Evolutionary conservation across 2,329 filamentous ascomycete genomes (phyloP), one percentile per base, ranked within the genome.

Genomic region (Samsoniella hepiali): DNA sequence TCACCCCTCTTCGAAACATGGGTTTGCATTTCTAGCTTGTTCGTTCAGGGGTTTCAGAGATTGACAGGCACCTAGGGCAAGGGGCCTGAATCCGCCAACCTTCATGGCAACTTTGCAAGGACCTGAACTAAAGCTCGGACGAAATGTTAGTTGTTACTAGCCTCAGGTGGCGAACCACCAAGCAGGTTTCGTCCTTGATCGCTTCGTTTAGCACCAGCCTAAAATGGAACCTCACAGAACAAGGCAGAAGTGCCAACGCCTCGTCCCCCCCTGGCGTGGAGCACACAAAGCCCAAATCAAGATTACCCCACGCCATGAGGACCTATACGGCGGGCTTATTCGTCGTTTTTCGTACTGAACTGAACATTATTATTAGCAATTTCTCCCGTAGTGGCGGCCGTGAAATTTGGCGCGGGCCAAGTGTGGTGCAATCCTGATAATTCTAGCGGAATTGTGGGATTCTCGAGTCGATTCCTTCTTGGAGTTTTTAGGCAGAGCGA

Each of bases 341-440:
- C 32, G 56, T 50, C 22, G 9, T 13, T 5, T 17, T 45, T 11
- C 5, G 22, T 36, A 38, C 9, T 40, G 57, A 40, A 50, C 42
- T 51, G 57, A n/a, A 27, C 31, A 38, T 36, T 59, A 59, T 59
- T 59, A 58, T 59, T 59, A 51, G 57, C 44, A 59, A 59, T 59
- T 50, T 59, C 57, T 50, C 57, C 54, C 54, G 54, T 57, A 34
- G 54, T 57, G 54, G 29, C 32, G 27, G 55, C 36, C 17, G 8
- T 22, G 27, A 32, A 58, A 49, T 47, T 27, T 36, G 27, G n/a
- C 56, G 56, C 38, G 44, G 44, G 42, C 17, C 42, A 29, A 32
- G 11, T 31, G 27, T 47, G 31, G 15, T 13, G 11, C 5, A 17
- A 6, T 17, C 40, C 38, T 40, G 34, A 22, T 29, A 32, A 17